Evolutionary conservation across 176 grass and related monocot species (phyloP), one percentile per base, ranked within the genome.

Genomic region (Ensete ventricosum): DNA sequence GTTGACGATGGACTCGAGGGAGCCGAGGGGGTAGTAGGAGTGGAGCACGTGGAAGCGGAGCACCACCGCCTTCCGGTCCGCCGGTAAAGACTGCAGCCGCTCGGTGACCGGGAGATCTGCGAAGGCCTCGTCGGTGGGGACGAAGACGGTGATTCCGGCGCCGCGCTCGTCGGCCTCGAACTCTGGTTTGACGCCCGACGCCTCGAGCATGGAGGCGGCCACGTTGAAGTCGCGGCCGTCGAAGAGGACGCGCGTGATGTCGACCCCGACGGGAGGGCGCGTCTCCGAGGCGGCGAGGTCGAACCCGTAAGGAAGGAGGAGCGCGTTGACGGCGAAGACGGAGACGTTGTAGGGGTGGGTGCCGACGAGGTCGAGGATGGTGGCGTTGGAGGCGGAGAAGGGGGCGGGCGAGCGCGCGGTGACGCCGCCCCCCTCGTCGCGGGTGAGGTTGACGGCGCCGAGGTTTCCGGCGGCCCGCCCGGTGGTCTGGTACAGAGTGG

Each of bases 21-120:
- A 98, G 49, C 95, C 95, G 1, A 98, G 90, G 12, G 90, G 95
- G 72, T 99, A 99, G 79, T 99, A 99, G 26, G 95, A 99, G 74
- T 94, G 95, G 57, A 99, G 95, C 3, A 91, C 95, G 52, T 99
- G 95, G 90, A 89, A 99, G 59, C 95, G 90, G 69, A 99, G 95
- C 73, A 99, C 88, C n/a, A 81, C 69, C 19, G 86, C 79, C 87
- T 99, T 99, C 52, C 79, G 83, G 14, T 99, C 86, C 6, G 95
- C 95, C 23, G 95, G 84, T 50, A 99, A 79, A 1, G 95, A 99
- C 78, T 99, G 95, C 52, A 99, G 84, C 55, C 88, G 86, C 71
- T 83, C 85, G 9, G 82, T 91, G 72, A 80, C 82, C 0, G 90
- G 95, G 72, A 99, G 80, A 57, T 65, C 82, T 0, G 95, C 95